Percentiles rank a stretch among this genome's conserved stretches.
Conservation (phyloP, 2,329 filamentous ascomycete genomes). For the Fusarium verrucosum region DNA sequence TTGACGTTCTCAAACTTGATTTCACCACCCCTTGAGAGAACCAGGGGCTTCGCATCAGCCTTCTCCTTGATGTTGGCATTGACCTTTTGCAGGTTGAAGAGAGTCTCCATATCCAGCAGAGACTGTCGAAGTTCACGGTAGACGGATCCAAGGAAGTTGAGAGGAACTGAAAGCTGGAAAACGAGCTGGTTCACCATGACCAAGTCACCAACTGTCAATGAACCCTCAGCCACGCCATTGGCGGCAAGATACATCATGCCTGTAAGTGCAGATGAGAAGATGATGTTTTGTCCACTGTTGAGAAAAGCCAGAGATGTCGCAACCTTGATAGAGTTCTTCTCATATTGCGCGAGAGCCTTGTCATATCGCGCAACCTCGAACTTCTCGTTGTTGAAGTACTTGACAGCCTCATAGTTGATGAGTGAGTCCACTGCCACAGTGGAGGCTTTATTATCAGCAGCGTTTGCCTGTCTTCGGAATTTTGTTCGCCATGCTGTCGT, state of each 20-base stretch:
- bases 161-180: slow-evolving; percentile 94
- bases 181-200: slow-evolving; percentile 99
- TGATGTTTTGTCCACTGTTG: slow-evolving; percentile 95
- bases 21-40: slow-evolving; percentile 80
- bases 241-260: slow-evolving; percentile 98
- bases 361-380: slow-evolving; percentile 94
- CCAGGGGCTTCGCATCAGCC: slow-evolving; percentile 75
- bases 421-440: slow-evolving; percentile 96
- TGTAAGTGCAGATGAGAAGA: slow-evolving; percentile 92
- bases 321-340: slow-evolving; percentile 95
- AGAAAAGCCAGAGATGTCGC: slow-evolving; percentile 91
- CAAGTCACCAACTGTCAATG: slow-evolving; percentile 89
- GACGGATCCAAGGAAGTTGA: slow-evolving; percentile 98
- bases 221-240: slow-evolving; percentile 83
- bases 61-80: slow-evolving; percentile 86
- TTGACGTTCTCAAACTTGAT: slow-evolving; percentile 95
- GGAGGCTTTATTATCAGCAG: slow-evolving; percentile 93
- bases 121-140: slow-evolving; percentile 96
- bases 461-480: slow-evolving; percentile 93
- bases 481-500: slow-evolving; percentile 98
- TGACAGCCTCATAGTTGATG: slow-evolving; percentile 99
- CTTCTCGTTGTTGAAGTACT: slow-evolving; percentile 99
- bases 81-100: slow-evolving; percentile 97
- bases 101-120: slow-evolving; percentile 95
- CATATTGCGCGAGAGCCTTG: slow-evolving; percentile 83